Conservation (phyloP, 2,329 filamentous ascomycete genomes). For the Lasiodiplodia theobromae region DNA sequence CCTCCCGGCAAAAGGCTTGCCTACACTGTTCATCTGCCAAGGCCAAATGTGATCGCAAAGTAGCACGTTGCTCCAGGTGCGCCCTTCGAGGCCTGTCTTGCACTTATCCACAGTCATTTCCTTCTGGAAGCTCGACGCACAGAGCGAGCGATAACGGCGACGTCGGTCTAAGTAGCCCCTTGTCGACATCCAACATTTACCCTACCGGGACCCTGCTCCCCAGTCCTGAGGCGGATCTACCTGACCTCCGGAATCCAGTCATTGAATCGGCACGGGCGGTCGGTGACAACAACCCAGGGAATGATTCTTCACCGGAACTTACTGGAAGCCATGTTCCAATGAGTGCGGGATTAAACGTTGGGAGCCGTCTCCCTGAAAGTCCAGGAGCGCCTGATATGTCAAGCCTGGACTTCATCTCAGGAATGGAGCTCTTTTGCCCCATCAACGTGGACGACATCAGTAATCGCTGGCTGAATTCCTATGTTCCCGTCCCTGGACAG, state of each 20-base stretch:
- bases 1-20: conserved; percentile 52
- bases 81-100: conserved; percentile 40
- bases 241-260: not conserved
- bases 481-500: conserved; percentile 55
- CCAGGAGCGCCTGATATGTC: not conserved
- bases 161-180: not conserved
- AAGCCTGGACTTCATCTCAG: conserved; percentile 38
- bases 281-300: not conserved
- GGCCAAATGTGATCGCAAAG: conserved; percentile 50
- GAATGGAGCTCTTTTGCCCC: conserved; percentile 51
- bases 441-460: conserved; percentile 57
- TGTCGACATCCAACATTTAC: not conserved
- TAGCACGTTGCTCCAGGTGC: conserved; percentile 45
- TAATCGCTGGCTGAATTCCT: conserved; percentile 59
- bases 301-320: not conserved
- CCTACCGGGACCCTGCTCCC: not conserved
- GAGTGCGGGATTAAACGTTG: not conserved
- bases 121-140: conserved; percentile 17
- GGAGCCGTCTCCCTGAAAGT: not conserved
- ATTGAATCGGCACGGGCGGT: not conserved
- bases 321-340: not conserved
- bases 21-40: conserved; percentile 49
- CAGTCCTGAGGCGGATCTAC: not conserved
- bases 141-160: not conserved
- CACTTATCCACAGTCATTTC: conserved; percentile 37